Evolutionary conservation across 75 land plant species (phyloP), one percentile per base, ranked within the genome.

Genomic region (Selaginella moellendorffii): DNA sequence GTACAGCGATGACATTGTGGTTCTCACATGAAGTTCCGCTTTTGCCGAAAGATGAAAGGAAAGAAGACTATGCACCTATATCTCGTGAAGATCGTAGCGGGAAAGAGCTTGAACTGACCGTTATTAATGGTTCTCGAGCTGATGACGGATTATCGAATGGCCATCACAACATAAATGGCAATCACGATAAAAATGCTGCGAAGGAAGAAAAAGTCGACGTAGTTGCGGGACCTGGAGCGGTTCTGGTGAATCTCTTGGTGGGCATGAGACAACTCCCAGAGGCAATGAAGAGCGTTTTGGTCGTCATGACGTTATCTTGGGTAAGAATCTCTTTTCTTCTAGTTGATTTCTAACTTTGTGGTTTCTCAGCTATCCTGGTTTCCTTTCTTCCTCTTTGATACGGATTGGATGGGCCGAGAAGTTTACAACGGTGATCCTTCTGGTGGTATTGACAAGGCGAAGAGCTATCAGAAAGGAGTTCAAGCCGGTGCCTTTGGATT

Each of bases 341-440:
- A 5, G 46, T 36, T 36, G 5, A 36, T 36, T 36, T 14, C 5
- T 14, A 36, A 36, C 14, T 52, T 36, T 51, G 46, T 56, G 19
- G 24, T 75, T 2, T 68, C 76, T 61, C 75, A 83, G 88, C 42
- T 88, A 25, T 83, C 87, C 0, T 93, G 98, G 98, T 93, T 93
- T 61, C 87, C 90, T 0, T 93, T 93, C 65, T 71, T 93, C 68
- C 79, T 93, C 17, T 93, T 81, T 66, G 96, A 93, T 61, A 93
- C 98, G 12, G 98, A 93, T 42, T 93, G 98, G 98, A 89, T 93
- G 96, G 98, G 98, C 14, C 79, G 75, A 19, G 98, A 93, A 71
- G 98, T 93, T 31, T 88, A 80, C 71, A 80, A 84, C 24, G 96
- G 96, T 20, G 73, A 77, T 74, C 98, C 98, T 8, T 79, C 73